These are phyloP conservation scores for Otatea glauca DNA, from an alignment of 176 grass and related monocot genomes.

Conservation along the genomic window DNA sequence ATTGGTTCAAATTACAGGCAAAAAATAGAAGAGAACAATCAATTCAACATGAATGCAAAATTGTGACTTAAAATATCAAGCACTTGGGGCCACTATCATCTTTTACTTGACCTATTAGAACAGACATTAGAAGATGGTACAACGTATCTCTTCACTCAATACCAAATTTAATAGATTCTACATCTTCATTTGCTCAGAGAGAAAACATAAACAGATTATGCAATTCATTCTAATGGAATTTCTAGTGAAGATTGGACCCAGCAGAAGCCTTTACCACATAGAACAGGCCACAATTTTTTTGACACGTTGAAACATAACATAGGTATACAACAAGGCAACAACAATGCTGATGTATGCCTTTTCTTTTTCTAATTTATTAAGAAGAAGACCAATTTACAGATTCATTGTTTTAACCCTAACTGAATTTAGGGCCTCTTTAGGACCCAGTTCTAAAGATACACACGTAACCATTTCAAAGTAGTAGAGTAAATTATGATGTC, in stretches of 20 bases:
- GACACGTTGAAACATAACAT: neutral
- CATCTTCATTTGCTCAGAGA: neutral
- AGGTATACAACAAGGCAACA: neutral
- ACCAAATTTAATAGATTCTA: neutral
- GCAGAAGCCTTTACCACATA: neutral
- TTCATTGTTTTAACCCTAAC: neutral
- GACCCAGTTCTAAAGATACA: neutral
- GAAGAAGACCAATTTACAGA: neutral
- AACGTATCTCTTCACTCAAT: conserved; percentile 4
- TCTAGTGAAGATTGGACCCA: neutral
- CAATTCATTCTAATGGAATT: neutral
- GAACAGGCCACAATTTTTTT: neutral
- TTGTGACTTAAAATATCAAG: neutral
- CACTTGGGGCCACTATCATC: neutral
- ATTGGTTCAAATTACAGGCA: neutral
- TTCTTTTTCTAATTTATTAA: neutral
- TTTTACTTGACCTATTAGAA: conserved; percentile 16
- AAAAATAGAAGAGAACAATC: conserved; percentile 1
- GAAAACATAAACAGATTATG: neutral
- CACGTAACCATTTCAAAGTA: neutral
- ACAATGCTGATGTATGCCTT: neutral
- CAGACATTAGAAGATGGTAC: neutral
- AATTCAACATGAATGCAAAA: neutral
- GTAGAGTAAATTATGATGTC: neutral
- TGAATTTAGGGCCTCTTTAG: neutral